Percentiles rank a stretch among this genome's conserved stretches.
Evolutionary conservation across 495 filamentous ascomycete species (phyloP).

Genomic region (Thermochaetoides thermophila): DNA sequence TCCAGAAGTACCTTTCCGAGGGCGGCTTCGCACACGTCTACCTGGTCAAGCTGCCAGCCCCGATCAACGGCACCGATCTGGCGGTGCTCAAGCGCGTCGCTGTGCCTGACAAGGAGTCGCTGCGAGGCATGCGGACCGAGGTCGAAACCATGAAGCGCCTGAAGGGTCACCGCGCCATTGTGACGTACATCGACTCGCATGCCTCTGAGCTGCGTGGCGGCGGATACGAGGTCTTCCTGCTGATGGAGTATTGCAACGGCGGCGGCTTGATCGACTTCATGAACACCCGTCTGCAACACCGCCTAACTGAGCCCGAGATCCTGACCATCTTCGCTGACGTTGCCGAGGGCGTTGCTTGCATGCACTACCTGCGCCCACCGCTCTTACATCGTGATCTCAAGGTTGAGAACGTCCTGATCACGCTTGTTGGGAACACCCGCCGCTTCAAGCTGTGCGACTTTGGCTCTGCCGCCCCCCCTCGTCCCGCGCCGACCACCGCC

Average conservation of each 20-base stretch:
- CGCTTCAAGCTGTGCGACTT: slow-evolving; percentile 96
- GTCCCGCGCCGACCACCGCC: slow-evolving; percentile 68
- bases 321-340: slow-evolving; percentile 93
- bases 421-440: slow-evolving; percentile 38
- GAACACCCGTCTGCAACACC: slow-evolving; percentile 94
- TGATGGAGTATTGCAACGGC: slow-evolving; percentile 83
- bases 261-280: slow-evolving; percentile 98
- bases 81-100: slow-evolving; percentile 93
- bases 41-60: slow-evolving; percentile 68
- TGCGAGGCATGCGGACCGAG: slow-evolving; percentile 94
- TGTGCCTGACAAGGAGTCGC: slow-evolving; percentile 86
- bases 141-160: slow-evolving; percentile 99
- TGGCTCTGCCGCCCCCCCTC: slow-evolving; percentile 75
- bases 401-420: slow-evolving; percentile 95
- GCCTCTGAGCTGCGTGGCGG: slow-evolving; percentile 83
- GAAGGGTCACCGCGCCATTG: slow-evolving; percentile 89
- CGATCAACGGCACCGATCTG: slow-evolving; percentile 65
- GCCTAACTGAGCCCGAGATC: slow-evolving; percentile 93
- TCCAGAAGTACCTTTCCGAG: slow-evolving; percentile 96
- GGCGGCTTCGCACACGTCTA: slow-evolving; percentile 98
- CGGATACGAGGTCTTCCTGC: slow-evolving; percentile 92
- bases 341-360: slow-evolving; percentile 89
- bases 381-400: slow-evolving; percentile 90
- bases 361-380: slow-evolving; percentile 95
- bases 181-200: slow-evolving; percentile 96